Base-by-base conservation (phyloP, 345 rosid species). In the Linum trigynum region DNA sequence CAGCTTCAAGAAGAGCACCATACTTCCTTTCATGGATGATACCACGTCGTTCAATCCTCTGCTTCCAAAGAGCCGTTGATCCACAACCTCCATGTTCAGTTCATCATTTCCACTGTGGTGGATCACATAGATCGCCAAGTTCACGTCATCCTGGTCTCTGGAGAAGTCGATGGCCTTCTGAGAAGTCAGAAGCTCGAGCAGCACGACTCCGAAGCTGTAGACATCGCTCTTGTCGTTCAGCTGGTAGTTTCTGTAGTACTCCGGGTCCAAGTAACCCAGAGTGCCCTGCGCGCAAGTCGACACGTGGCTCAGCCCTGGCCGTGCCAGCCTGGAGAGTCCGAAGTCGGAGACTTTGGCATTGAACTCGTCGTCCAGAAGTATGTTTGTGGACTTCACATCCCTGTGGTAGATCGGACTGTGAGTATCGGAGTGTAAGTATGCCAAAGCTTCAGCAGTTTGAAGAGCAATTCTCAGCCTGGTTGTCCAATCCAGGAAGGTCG, bases 231-330 rank as follows among this genome's bases (percentile, higher is more conserved):
- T 85, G 57, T 82, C 85, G 0, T 81, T 77, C 4, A 85, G 69
- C 74, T 82, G 85, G 72, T 85, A 82, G 76, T 76, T 85, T 15
- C 83, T 76, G 48, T 81, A 85, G 74, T 83, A 83, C 36, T 83
- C 87, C 5, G 85, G 87, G 65, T 85, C 91, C 55, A 85, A 63
- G 76, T 85, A 85, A 12, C 91, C 91, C 1, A 85, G 56, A 7
- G 91, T 83, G 15, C 88, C 91, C 38, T 81, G 88, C 38, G 87
- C 88, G 70, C 87, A 83, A 14, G 91, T 83, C 5, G 91, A 83
- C 14, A 83, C 86, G 68, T 85, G 91, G 61, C 86, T 83, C 40
- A 83, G 72, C 17, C 83, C 91, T 0, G 86, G 85, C 9, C 14
- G 57, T 65, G 91, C 91, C 55, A 83, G 69, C 40, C 90, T 76